Percentiles rank a stretch among this genome's conserved stretches.
Conservation (phyloP, 2,329 filamentous ascomycete genomes). For the Didymella segeticola region DNA sequence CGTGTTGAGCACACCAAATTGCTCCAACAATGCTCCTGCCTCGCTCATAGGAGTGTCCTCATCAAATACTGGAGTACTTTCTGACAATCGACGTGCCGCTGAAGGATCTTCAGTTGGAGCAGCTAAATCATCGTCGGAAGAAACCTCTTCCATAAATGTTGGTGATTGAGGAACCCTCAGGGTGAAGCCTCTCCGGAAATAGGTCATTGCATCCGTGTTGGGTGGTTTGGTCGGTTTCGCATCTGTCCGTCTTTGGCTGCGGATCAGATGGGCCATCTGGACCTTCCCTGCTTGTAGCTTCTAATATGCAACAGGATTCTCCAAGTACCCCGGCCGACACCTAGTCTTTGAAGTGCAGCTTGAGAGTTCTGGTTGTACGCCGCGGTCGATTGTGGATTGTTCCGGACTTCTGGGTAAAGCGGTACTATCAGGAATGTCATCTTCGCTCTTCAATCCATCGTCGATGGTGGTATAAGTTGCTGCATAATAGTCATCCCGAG, state of each 20-base stretch:
- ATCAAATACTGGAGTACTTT: background rate
- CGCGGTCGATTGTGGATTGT: background rate
- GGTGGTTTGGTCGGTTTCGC: background rate
- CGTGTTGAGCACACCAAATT: background rate
- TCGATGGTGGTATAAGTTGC: background rate
- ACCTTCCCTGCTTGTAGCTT: constrained; percentile 1
- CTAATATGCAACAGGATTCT: constrained; percentile 3
- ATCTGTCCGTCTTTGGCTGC: background rate
- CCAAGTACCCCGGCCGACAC: background rate
- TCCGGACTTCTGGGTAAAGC: background rate
- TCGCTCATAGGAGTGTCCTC: background rate
- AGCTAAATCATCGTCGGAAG: background rate
- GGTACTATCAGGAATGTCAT: background rate
- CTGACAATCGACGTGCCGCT: background rate
- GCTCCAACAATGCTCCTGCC: background rate
- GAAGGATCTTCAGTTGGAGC: background rate
- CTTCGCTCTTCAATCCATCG: background rate
- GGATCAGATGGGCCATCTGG: background rate
- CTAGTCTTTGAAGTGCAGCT: background rate
- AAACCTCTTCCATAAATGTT: background rate
- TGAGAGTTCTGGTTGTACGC: background rate
- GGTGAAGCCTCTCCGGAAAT: background rate
- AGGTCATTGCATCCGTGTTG: background rate
- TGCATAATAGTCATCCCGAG: background rate
- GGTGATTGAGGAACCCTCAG: background rate